Evolutionary conservation across 495 filamentous ascomycete genomes (phyloP).

Genomic region (Penicillium antarcticum): DNA sequence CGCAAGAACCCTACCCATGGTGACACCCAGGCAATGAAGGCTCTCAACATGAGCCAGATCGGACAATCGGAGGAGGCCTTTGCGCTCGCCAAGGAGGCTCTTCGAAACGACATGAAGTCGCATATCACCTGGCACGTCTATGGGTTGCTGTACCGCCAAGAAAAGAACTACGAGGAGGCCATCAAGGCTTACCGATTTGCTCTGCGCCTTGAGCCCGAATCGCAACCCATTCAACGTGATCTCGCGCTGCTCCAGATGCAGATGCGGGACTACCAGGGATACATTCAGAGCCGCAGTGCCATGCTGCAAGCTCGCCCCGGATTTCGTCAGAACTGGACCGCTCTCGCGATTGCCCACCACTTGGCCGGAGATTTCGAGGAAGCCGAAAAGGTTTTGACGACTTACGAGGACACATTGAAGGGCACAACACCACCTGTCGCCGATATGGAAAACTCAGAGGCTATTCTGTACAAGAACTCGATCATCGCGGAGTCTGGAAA

Average conservation of each 20-base stretch:
- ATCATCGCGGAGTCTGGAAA: conserved; percentile 89
- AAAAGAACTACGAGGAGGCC: conserved; percentile 97
- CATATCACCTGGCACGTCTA: conserved; percentile 99
- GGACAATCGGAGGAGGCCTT: conserved; percentile 93
- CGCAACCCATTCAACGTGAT: conserved; percentile 89
- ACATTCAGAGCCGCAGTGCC: conserved; percentile 75
- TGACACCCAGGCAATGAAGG: conserved; percentile 98
- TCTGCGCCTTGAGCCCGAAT: conserved; percentile 86
- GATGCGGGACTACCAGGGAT: conserved; percentile 94
- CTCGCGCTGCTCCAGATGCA: conserved; percentile 91
- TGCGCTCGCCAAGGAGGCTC: conserved; percentile 81
- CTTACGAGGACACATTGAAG: conserved; percentile 90
- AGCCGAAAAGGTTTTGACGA: conserved; percentile 86
- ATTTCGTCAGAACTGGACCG: conserved; percentile 91
- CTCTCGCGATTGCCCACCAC: conserved; percentile 88
- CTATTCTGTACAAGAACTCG: conserved; percentile 89
- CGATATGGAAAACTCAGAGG: conserved; percentile 95
- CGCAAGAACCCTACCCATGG: conserved; percentile 93
- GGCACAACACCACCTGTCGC: conserved; percentile 59
- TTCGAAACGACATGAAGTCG: conserved; percentile 95
- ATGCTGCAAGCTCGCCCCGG: conserved; percentile 82
- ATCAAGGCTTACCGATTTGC: conserved; percentile 99
- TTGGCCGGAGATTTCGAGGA: conserved; percentile 76
- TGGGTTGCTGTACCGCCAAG: conserved; percentile 85
- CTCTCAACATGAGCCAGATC: conserved; percentile 87